Percentiles rank a stretch among this genome's conserved stretches.
phyloP scores from a whole-genome alignment of 2,329 filamentous ascomycete species.

The Aspergillus persii region DNA sequence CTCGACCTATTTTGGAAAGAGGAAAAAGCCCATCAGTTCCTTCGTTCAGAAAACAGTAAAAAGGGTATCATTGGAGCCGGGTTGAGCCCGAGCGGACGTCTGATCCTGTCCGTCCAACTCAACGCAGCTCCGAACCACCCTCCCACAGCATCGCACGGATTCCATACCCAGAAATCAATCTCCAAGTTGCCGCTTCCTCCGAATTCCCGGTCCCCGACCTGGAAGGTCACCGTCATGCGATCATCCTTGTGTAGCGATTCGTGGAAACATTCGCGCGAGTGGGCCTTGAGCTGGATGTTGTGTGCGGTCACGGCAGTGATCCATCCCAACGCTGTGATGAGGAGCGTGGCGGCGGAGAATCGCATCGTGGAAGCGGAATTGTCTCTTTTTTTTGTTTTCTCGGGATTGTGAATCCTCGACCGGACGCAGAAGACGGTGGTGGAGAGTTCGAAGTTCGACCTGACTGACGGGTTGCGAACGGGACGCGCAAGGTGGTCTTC shows the following conservation, averaged over 20 bases:
- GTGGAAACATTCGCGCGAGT: constrained; percentile 97
- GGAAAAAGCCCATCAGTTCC: constrained; percentile 10
- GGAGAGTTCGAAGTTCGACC: background rate
- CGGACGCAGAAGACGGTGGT: constrained; percentile 8
- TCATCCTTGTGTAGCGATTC: constrained; percentile 89
- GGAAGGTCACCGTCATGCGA: constrained; percentile 97
- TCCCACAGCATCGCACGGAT: constrained; percentile 2
- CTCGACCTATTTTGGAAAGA: constrained; percentile 58
- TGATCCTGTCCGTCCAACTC: background rate
- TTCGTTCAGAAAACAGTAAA: background rate
- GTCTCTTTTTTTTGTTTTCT: background rate
- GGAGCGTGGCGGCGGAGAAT: constrained; percentile 38
- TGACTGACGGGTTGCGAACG: constrained; percentile 1
- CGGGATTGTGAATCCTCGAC: background rate
- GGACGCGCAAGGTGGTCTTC: constrained; percentile 36
- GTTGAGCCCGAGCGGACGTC: background rate
- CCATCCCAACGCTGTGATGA: constrained; percentile 54
- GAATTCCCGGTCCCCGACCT: constrained; percentile 95
- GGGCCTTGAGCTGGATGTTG: constrained; percentile 92
- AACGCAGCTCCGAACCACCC: background rate
- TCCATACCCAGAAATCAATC: constrained; percentile 92
- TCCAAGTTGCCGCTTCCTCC: constrained; percentile 91
- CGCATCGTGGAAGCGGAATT: constrained; percentile 34
- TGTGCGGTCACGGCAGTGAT: constrained; percentile 70
- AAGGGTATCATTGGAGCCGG: background rate